Percentiles rank a stretch among this genome's conserved stretches.
These are phyloP conservation scores for Chaetomiaceae sp. DNA, from an alignment of 2,329 filamentous ascomycete species.

Conservation along the genomic window DNA sequence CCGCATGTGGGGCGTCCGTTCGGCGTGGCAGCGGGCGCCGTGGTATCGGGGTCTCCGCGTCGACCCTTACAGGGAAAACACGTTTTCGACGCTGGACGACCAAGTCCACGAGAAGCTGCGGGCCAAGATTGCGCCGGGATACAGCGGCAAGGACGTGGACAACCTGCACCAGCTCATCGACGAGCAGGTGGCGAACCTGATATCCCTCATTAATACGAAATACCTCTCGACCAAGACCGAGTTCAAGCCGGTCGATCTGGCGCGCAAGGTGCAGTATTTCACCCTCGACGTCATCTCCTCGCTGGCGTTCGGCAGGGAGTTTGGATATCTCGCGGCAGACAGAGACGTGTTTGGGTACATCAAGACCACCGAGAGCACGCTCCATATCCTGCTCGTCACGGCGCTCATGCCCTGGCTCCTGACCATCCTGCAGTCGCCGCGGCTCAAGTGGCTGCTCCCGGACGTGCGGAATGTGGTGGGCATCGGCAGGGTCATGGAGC, in stretches of 20 bases:
- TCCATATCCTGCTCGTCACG: constrained; percentile 41
- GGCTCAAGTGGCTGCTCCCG: constrained; percentile 31
- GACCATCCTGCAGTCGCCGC: constrained; percentile 35
- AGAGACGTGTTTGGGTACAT: constrained; percentile 44
- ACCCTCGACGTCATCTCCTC: constrained; percentile 52
- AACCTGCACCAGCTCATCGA: constrained; percentile 37
- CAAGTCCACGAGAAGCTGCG: constrained; percentile 37
- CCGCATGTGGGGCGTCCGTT: constrained; percentile 30
- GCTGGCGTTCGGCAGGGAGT: constrained; percentile 45
- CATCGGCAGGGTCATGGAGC: constrained; percentile 16
- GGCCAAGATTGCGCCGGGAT: constrained; percentile 31
- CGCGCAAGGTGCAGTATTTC: constrained; percentile 46
- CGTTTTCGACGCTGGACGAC: constrained; percentile 46
- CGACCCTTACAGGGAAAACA: constrained; percentile 46
- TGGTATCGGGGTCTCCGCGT: constrained; percentile 48
- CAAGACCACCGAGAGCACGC: constrained; percentile 33
- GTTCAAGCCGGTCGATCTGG: constrained; percentile 44
- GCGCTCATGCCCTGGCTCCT: constrained; percentile 40
- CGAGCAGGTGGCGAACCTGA: constrained; percentile 39
- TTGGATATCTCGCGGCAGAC: constrained; percentile 44
- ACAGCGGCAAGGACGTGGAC: constrained; percentile 30
- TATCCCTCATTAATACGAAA: constrained; percentile 40
- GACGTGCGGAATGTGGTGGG: constrained; percentile 12
- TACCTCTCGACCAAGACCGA: constrained; percentile 32
- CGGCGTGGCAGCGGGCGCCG: constrained; percentile 23